Conservation (phyloP, 2,329 filamentous ascomycete species). For the Chaetomium strumarium region DNA sequence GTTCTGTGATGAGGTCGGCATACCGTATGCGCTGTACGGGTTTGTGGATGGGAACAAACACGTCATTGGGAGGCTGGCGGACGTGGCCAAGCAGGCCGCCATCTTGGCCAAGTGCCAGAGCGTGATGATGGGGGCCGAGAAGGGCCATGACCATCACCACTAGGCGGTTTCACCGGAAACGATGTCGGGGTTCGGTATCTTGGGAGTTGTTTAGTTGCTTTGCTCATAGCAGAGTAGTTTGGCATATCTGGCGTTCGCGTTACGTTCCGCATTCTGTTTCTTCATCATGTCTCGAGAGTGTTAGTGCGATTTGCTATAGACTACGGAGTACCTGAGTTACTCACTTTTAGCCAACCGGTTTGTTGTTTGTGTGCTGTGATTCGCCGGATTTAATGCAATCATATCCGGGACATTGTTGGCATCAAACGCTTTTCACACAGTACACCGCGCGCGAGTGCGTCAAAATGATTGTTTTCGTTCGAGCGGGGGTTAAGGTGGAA, state of each 20-base stretch:
- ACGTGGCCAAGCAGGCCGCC: conserved; percentile 73
- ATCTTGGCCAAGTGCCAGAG: conserved; percentile 72
- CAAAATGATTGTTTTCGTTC: not conserved
- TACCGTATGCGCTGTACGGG: conserved; percentile 80
- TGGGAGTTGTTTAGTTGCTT: not conserved
- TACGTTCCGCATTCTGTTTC: too few species aligned
- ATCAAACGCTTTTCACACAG: not conserved
- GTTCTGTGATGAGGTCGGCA: conserved; percentile 75
- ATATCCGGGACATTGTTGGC: not conserved
- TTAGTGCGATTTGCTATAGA: too few species aligned
- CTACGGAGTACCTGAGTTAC: too few species aligned
- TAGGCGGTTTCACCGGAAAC: not conserved
- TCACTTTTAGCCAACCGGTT: too few species aligned
- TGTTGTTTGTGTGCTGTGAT: too few species aligned
- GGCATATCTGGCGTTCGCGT: too few species aligned
- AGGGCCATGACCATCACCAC: conserved; percentile 27
- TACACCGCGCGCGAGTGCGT: not conserved
- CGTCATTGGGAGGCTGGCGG: conserved; percentile 68
- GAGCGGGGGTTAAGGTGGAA: not conserved
- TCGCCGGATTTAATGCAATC: too few species aligned
- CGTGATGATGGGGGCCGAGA: conserved; percentile 32
- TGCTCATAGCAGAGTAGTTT: not conserved
- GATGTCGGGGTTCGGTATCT: not conserved
- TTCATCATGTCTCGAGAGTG: too few species aligned
- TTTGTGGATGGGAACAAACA: conserved; percentile 79